A percentile compares a stretch with the other conserved stretches of the same genome.
Evolutionary conservation across 2,329 filamentous ascomycete species (phyloP).

Genomic region (Diplocarpon rosae): DNA sequence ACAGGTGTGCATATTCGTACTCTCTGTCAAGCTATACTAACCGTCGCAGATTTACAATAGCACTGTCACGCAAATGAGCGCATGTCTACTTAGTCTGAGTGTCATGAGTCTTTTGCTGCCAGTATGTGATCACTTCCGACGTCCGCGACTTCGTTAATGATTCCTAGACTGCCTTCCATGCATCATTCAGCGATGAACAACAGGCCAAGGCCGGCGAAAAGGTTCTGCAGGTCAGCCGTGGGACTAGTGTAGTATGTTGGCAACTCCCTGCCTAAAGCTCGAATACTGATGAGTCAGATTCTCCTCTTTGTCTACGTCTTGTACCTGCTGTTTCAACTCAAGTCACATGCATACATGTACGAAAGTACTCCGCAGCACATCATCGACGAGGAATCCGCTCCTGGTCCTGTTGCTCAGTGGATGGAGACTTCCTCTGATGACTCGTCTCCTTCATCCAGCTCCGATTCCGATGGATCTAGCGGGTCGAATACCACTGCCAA

Average conservation of each 20-base stretch:
- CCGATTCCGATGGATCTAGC: constrained; percentile 58
- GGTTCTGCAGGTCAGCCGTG: neutral
- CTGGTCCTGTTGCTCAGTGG: constrained; percentile 72
- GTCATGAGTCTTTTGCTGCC: constrained; percentile 83
- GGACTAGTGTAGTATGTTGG: constrained; percentile 48
- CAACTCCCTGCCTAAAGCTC: constrained; percentile 49
- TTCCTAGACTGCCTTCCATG: constrained; percentile 59
- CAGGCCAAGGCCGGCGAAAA: constrained; percentile 49
- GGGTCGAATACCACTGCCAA: constrained; percentile 64
- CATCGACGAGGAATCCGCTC: constrained; percentile 82
- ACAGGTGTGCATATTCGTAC: constrained; percentile 42
- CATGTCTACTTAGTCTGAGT: constrained; percentile 78
- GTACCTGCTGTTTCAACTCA: constrained; percentile 69
- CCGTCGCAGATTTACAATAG: constrained; percentile 69
- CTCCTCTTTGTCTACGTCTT: constrained; percentile 64
- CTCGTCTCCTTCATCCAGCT: constrained; percentile 54
- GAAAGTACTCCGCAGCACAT: constrained; percentile 86
- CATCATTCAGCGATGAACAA: constrained; percentile 26
- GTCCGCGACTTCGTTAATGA: constrained; percentile 1
- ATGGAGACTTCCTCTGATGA: constrained; percentile 49
- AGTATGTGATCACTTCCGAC: constrained; percentile 34
- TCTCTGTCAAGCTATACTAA: constrained; percentile 10
- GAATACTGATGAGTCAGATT: constrained; percentile 75
- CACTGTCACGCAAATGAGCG: constrained; percentile 93
- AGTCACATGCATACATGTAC: constrained; percentile 64